phyloP scores from a whole-genome alignment of 768 basidiomycete genomes.

The Pleurotus pulmonarius region DNA sequence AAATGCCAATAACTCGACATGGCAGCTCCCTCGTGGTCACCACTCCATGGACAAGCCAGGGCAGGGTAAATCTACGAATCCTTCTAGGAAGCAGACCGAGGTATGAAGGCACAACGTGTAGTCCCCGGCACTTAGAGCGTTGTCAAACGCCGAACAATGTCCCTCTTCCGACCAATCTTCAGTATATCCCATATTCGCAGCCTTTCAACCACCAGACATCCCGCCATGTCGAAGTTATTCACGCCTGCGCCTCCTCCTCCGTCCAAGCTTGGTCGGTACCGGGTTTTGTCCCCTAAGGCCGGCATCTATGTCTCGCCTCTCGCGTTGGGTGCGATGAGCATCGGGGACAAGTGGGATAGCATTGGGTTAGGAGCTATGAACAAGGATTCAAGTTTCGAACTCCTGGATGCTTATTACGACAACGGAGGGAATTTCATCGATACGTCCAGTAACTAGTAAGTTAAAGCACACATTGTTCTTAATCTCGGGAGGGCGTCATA shows the following conservation, averaged over 20 bases:
- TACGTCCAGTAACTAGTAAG: constrained; percentile 35
- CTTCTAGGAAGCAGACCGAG: not conserved
- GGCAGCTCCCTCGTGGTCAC: no score
- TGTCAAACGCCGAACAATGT: not conserved
- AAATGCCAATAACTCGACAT: no score
- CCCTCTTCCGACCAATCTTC: not conserved
- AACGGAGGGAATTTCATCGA: constrained; percentile 41
- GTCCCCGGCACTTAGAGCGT: not conserved
- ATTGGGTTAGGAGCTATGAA: constrained; percentile 26
- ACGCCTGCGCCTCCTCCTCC: constrained; percentile 20
- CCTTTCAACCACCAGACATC: not conserved
- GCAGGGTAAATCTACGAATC: not conserved
- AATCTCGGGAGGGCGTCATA: not conserved
- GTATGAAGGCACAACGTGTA: not conserved
- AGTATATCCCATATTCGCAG: not conserved
- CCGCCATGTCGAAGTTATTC: not conserved
- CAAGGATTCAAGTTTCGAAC: constrained; percentile 33
- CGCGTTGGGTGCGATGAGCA: constrained; percentile 44
- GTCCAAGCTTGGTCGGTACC: constrained; percentile 33
- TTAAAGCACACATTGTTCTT: not conserved
- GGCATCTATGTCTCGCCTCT: constrained; percentile 48
- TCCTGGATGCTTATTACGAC: constrained; percentile 36
- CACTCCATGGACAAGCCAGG: not conserved
- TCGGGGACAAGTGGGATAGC: constrained; percentile 38
- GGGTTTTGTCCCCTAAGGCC: constrained; percentile 34